phyloP scores from a whole-genome alignment of 768 basidiomycete species.

The Hygrophoropsis aurantiaca region DNA sequence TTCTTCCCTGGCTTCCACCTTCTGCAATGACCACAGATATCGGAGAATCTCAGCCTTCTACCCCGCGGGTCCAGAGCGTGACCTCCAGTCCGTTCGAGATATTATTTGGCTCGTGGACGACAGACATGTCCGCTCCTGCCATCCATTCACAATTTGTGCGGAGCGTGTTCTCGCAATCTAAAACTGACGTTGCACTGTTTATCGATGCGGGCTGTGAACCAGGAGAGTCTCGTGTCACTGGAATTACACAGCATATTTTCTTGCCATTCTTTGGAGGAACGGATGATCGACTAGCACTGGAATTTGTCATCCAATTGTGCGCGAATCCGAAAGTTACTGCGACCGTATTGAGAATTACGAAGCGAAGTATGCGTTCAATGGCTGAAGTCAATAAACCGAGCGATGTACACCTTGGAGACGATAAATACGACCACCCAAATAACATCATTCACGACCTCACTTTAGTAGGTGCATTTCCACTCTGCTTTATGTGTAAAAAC shows the following conservation, averaged over 20 bases:
- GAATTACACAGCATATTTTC: conserved; percentile 60
- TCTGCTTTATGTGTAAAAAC: not conserved
- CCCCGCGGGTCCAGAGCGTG: conserved; percentile 13
- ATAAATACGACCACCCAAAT: conserved; percentile 29
- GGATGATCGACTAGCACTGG: conserved; percentile 80
- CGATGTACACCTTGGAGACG: conserved; percentile 25
- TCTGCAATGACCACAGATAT: conserved; percentile 18
- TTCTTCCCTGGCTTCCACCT: conserved; percentile 77
- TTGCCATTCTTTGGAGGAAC: conserved; percentile 88
- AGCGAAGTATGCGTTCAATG: conserved; percentile 52
- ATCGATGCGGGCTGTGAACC: conserved; percentile 54
- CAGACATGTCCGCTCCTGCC: conserved; percentile 44
- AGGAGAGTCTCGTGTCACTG: conserved; percentile 6
- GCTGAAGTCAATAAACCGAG: conserved; percentile 18
- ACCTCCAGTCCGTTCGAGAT: conserved; percentile 65
- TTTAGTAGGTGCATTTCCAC: conserved; percentile 42
- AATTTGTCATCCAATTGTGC: conserved; percentile 78
- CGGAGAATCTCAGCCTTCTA: conserved; percentile 22
- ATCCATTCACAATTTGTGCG: conserved; percentile 80
- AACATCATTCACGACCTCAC: conserved; percentile 34
- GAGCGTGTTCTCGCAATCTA: conserved; percentile 60
- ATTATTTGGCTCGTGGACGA: conserved; percentile 39
- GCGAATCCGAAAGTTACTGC: conserved; percentile 62
- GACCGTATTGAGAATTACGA: conserved; percentile 63
- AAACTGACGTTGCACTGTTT: conserved; percentile 73